A percentile compares a stretch with the other conserved stretches of the same genome.
These are phyloP conservation scores for Rhynchospora tenuis DNA, from an alignment of 176 grass and related monocot genomes.

Conservation along the genomic window DNA sequence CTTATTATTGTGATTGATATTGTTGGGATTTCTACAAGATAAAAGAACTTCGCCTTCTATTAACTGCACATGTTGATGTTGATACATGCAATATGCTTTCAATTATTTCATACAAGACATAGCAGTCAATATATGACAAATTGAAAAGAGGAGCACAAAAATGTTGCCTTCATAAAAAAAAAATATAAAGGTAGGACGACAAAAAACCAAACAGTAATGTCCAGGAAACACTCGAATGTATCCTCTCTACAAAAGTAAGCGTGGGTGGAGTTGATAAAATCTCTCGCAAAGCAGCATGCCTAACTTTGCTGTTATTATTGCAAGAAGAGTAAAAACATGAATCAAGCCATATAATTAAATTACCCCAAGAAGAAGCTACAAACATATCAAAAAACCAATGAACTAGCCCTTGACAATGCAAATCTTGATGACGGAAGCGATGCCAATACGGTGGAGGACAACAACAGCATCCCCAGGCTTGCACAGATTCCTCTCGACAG, in stretches of 20 bases:
- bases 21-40: neutral
- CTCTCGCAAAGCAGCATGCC: constrained; percentile 3
- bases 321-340: neutral
- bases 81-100: neutral
- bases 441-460: constrained; percentile 59
- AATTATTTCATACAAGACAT: neutral
- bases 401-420: constrained; percentile 37
- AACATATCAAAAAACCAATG: neutral
- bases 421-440: constrained; percentile 74
- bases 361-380: neutral
- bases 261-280: neutral
- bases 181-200: neutral
- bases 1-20: too few species aligned
- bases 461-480: constrained; percentile 56
- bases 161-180: neutral
- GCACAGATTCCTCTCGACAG: constrained; percentile 43
- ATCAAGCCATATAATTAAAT: constrained; percentile 7
- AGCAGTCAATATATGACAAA: neutral
- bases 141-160: neutral
- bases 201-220: neutral
- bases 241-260: constrained; percentile 23
- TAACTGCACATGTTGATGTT: neutral
- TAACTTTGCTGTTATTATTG: constrained; percentile 11
- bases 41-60: neutral
- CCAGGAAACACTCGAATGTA: neutral